Conservation (phyloP, 495 filamentous ascomycete genomes). For the Durotheca rogersii region DNA sequence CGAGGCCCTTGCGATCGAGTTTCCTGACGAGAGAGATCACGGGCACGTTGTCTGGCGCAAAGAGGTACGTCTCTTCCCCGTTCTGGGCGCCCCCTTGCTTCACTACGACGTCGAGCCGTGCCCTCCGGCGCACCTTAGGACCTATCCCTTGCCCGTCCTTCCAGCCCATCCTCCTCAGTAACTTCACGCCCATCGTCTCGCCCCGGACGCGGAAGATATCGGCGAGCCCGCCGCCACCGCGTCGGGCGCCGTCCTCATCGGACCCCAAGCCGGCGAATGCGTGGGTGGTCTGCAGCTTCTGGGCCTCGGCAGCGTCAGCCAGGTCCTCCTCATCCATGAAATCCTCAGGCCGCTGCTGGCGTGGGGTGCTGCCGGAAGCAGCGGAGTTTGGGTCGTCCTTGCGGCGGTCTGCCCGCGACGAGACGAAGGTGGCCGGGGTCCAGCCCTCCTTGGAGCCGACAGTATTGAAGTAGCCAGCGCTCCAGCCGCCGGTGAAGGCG, state of each 20-base stretch:
- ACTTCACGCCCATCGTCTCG: slow-evolving; percentile 85
- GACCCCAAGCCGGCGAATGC: slow-evolving; percentile 77
- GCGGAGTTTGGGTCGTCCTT: slow-evolving; percentile 57
- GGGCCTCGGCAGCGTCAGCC: slow-evolving; percentile 78
- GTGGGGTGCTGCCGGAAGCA: no score
- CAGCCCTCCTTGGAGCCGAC: slow-evolving; percentile 98
- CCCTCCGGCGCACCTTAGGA: slow-evolving; percentile 77
- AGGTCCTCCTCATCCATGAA: slow-evolving; percentile 99
- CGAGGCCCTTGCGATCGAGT: slow-evolving; percentile 77
- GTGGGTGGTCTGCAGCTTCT: slow-evolving; percentile 66
- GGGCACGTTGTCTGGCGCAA: slow-evolving; percentile 82
- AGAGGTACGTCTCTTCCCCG: slow-evolving; percentile 64
- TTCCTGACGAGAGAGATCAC: slow-evolving; percentile 78
- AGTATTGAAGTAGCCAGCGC: slow-evolving; percentile 97
- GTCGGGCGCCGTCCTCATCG: slow-evolving; percentile 54
- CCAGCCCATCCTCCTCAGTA: slow-evolving; percentile 95
- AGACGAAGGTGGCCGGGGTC: slow-evolving; percentile 88
- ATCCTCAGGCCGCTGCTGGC: slow-evolving; percentile 76
- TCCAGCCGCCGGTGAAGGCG: slow-evolving; percentile 95
- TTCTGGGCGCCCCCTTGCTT: slow-evolving; percentile 36
- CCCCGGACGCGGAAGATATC: slow-evolving; percentile 73
- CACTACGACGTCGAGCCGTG: slow-evolving; percentile 60
- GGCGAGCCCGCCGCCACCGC: slow-evolving; percentile 57
- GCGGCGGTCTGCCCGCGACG: slow-evolving; percentile 76
- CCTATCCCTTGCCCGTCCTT: slow-evolving; percentile 90